Conservation (phyloP, 2,329 filamentous ascomycete species). For the Pseudocercospora crystallina region DNA sequence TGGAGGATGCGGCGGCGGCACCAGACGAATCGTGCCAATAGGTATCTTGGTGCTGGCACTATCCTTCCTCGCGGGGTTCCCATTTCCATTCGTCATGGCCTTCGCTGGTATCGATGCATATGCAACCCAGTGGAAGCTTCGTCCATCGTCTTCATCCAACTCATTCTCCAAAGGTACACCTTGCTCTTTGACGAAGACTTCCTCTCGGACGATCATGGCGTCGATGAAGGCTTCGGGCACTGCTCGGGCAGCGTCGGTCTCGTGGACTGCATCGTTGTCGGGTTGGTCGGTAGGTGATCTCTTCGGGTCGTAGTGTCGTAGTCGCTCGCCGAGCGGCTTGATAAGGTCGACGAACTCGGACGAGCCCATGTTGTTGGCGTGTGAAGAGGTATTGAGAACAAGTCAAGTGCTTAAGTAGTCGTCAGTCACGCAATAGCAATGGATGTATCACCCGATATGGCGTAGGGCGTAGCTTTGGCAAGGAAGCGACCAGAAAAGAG, state of each 20-base stretch:
- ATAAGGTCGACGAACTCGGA: conserved; percentile 35
- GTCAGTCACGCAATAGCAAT: conserved; percentile 13
- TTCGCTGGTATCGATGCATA: conserved; percentile 62
- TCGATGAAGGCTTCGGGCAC: conserved; percentile 51
- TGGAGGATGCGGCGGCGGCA: conserved; percentile 70
- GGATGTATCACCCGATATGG: conserved; percentile 8
- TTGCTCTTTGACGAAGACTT: conserved; percentile 61
- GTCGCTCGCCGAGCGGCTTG: conserved; percentile 29
- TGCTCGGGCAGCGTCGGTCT: conserved; percentile 31
- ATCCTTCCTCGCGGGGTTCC: conserved; percentile 35
- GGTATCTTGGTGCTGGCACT: conserved; percentile 51
- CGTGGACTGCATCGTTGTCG: conserved; percentile 29
- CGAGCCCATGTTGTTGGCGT: conserved; percentile 3
- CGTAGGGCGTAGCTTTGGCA: not conserved
- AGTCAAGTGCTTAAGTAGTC: too few species aligned
- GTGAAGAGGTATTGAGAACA: not conserved
- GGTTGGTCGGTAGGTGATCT: conserved; percentile 30
- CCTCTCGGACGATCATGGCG: conserved; percentile 58
- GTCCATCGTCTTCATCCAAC: conserved; percentile 75
- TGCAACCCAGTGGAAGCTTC: conserved; percentile 84
- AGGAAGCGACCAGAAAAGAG: too few species aligned
- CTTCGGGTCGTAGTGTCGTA: conserved; percentile 33
- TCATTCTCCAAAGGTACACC: conserved; percentile 64
- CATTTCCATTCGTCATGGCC: conserved; percentile 36
- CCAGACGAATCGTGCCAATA: conserved; percentile 74